phyloP scores from a whole-genome alignment of 2,329 filamentous ascomycete species.

The Fusarium scirpi region DNA sequence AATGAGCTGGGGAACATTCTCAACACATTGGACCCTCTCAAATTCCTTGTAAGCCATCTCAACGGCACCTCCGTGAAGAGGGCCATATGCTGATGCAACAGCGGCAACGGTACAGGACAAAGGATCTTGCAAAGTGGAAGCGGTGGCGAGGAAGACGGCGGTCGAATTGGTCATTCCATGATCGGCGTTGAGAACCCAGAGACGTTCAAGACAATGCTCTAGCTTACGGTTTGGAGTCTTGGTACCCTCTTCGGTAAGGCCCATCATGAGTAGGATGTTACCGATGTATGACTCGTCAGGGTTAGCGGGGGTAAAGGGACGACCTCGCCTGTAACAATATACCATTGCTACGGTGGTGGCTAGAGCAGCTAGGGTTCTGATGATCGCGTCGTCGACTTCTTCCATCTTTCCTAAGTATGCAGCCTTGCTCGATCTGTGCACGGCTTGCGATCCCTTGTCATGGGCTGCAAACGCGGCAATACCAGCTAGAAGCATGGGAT shows the following conservation, averaged over 20 bases:
- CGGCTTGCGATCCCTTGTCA: neutral
- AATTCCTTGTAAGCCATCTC: neutral
- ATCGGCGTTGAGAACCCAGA: neutral
- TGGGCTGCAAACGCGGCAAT: neutral
- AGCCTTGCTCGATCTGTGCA: neutral
- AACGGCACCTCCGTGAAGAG: neutral
- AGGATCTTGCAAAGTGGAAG: neutral
- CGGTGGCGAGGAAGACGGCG: neutral
- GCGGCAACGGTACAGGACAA: neutral
- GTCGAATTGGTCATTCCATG: neutral
- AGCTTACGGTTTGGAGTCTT: neutral
- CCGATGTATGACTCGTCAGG: neutral
- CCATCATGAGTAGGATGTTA: neutral
- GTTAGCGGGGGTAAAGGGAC: neutral
- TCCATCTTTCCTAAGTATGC: neutral
- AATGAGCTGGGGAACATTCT: neutral
- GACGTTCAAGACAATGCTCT: neutral
- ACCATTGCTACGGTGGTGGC: neutral
- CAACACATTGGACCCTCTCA: neutral
- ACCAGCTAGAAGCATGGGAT: neutral
- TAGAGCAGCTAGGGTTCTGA: neutral
- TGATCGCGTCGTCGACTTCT: neutral
- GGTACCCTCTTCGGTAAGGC: neutral
- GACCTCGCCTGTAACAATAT: neutral
- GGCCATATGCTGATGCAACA: neutral